A percentile compares a stretch with the other conserved stretches of the same genome.
phyloP scores from a whole-genome alignment of 202 grass and related monocot species.

The Eragrostis tef region DNA sequence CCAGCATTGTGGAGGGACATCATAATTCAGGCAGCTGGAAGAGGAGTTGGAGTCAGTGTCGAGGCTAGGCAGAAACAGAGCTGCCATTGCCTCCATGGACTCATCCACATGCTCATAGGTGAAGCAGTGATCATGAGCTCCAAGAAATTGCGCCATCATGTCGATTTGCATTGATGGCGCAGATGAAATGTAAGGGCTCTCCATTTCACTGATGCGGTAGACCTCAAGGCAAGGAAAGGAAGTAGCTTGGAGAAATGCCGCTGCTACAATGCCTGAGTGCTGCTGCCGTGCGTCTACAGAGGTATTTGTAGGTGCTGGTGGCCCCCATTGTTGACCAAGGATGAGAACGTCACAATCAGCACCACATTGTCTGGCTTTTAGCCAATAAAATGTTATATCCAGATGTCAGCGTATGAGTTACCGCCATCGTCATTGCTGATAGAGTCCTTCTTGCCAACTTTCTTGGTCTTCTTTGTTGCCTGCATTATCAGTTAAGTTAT shows the following conservation, averaged over 20 bases:
- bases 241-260: conserved; percentile 27
- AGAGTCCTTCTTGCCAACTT: conserved; percentile 37
- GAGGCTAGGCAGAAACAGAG: conserved; percentile 56
- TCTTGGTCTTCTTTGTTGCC: conserved; percentile 65
- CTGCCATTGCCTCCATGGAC: conserved; percentile 54
- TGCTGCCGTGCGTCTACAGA: conserved; percentile 33
- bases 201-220: conserved; percentile 32
- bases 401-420: conserved; percentile 44
- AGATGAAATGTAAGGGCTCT: conserved; percentile 35
- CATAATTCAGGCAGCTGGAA: conserved; percentile 50
- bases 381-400: conserved; percentile 37
- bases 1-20: conserved; percentile 47
- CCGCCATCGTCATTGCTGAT: conserved; percentile 40
- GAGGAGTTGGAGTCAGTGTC: conserved; percentile 59
- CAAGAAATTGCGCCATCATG: conserved; percentile 54
- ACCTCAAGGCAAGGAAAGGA: conserved; percentile 16
- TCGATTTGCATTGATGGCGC: conserved; percentile 30
- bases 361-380: conserved; percentile 37
- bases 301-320: conserved; percentile 61
- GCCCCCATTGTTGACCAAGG: conserved; percentile 48
- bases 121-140: conserved; percentile 50
- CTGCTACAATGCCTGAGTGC: conserved; percentile 38
- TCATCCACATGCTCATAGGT: conserved; percentile 55
- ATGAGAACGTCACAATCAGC: conserved; percentile 42
- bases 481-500: conserved; percentile 38